Conservation (phyloP, 1,139 yeast species). For the Zygosaccharomyces sapae region DNA sequence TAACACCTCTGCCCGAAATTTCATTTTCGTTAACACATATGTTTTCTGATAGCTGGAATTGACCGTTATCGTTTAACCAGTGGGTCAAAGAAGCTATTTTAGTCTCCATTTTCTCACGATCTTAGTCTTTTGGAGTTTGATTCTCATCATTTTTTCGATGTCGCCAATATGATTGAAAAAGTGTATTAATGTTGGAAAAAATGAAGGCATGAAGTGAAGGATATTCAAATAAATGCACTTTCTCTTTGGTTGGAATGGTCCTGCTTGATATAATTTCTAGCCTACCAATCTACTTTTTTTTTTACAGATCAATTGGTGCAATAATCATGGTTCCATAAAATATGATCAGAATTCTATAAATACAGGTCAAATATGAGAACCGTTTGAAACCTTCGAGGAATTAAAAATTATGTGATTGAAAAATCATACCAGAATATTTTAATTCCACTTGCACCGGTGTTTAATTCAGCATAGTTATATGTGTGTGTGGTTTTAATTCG, state of each 20-base stretch:
- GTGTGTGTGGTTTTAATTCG: too few species aligned
- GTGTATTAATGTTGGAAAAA: background rate
- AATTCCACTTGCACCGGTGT: too few species aligned
- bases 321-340: background rate
- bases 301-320: background rate
- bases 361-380: background rate
- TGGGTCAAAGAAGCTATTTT: slow-evolving; percentile 15
- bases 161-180: background rate
- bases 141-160: background rate
- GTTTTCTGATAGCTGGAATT: slow-evolving; percentile 20
- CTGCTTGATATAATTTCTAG: background rate
- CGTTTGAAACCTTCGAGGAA: background rate
- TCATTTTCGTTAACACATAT: slow-evolving; percentile 37
- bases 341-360: background rate
- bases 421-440: too few species aligned
- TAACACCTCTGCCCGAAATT: slow-evolving; percentile 63
- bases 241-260: background rate
- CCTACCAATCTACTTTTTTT: background rate
- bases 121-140: background rate
- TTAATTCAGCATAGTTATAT: too few species aligned
- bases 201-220: background rate
- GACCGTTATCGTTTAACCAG: slow-evolving; percentile 27
- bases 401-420: too few species aligned
- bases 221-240: background rate
- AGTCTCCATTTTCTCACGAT: slow-evolving; percentile 14